phyloP scores from a whole-genome alignment of 306 rosid genomes.

The Trifolium pratense region DNA sequence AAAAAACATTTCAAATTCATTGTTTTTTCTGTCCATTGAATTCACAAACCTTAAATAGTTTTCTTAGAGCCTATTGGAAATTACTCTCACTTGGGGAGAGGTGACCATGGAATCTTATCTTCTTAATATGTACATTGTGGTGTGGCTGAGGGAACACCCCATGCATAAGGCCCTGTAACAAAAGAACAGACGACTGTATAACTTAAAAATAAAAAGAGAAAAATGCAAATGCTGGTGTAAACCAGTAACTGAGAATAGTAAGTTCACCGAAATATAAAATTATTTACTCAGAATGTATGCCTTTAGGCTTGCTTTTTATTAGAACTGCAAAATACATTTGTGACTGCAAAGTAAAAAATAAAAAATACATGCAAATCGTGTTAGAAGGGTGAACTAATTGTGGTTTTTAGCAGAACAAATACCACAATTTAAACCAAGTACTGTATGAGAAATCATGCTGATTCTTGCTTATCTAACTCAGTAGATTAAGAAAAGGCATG shows the following conservation, averaged over 20 bases:
- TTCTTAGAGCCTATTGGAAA: neutral
- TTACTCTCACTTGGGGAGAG: neutral
- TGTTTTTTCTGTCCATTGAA: neutral
- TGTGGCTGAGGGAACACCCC: neutral
- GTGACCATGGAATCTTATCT: neutral
- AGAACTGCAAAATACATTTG: constrained; percentile 39
- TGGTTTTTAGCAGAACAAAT: constrained; percentile 32
- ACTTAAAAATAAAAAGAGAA: constrained; percentile 6
- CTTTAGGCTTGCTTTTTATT: constrained; percentile 24
- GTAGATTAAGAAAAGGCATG: constrained; percentile 38
- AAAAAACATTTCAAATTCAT: constrained; percentile 7
- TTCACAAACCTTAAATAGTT: neutral
- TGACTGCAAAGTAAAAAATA: neutral
- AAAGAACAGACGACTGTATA: neutral
- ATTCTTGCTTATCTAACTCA: constrained; percentile 47
- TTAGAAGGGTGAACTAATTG: constrained; percentile 18
- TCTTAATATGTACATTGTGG: neutral
- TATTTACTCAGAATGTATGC: constrained; percentile 14
- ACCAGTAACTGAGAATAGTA: neutral
- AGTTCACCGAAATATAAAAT: neutral
- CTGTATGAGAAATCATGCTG: constrained; percentile 21
- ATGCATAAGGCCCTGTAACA: neutral
- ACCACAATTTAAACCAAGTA: constrained; percentile 32
- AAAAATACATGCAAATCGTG: constrained; percentile 6
- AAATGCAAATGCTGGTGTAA: neutral